Conservation (phyloP, 495 filamentous ascomycete species). For the Jackrogersella minutella region DNA sequence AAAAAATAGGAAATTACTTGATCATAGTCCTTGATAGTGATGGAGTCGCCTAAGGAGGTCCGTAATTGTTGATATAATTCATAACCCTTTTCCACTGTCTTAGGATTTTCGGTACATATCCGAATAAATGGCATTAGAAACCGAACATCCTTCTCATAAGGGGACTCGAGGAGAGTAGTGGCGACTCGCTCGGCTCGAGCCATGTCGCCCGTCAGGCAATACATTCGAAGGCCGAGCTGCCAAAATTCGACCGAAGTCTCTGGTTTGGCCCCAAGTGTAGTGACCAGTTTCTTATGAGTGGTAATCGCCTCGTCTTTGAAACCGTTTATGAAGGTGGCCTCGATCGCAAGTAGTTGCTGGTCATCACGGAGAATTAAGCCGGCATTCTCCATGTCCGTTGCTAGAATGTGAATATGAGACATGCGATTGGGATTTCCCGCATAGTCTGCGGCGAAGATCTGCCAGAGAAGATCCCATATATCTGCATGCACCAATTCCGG, state of each 20-base stretch:
- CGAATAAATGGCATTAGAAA: conserved; percentile 73
- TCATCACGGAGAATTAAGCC: conserved; percentile 60
- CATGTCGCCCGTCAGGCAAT: conserved; percentile 64
- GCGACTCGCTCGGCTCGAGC: conserved; percentile 71
- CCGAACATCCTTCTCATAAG: conserved; percentile 59
- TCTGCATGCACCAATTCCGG: conserved; percentile 56
- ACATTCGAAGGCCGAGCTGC: conserved; percentile 74
- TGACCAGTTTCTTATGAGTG: conserved; percentile 68
- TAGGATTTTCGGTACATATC: conserved; percentile 48
- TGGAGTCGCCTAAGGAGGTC: conserved; percentile 63
- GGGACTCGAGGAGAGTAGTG: conserved; percentile 62
- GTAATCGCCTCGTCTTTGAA: conserved; percentile 67
- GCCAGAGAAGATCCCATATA: conserved; percentile 66
- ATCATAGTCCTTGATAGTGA: conserved; percentile 81
- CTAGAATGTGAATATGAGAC: conserved; percentile 65
- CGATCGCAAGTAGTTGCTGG: conserved; percentile 70
- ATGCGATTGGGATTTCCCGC: conserved; percentile 61
- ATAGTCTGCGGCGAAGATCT: conserved; percentile 49
- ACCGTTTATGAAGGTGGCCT: conserved; percentile 68
- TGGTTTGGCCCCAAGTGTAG: conserved; percentile 60
- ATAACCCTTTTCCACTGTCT: conserved; percentile 65
- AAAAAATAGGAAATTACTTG: conserved; percentile 69
- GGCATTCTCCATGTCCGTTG: conserved; percentile 67
- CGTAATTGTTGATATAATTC: conserved; percentile 70
- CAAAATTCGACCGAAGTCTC: conserved; percentile 65